Evolutionary conservation across 2,329 filamentous ascomycete species (phyloP).

Genomic region (Neoarthrinium moseri): DNA sequence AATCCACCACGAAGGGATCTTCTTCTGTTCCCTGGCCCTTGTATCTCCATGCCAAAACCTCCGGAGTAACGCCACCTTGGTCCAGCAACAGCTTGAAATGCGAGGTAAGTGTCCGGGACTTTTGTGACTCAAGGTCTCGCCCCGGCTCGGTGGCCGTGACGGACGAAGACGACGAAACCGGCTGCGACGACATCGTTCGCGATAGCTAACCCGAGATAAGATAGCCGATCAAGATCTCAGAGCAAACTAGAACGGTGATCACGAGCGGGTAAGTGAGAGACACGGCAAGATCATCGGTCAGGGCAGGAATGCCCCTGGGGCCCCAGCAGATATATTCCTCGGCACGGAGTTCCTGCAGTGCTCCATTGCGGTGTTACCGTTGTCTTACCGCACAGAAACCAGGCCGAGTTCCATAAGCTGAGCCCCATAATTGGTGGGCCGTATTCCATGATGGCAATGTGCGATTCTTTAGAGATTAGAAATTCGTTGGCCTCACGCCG

Average conservation of each 20-base stretch:
- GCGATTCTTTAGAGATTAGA: neutral
- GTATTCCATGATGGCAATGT: neutral
- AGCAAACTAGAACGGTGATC: neutral
- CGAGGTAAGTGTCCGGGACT: slow-evolving; percentile 29
- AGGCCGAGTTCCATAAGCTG: neutral
- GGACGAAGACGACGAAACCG: slow-evolving; percentile 25
- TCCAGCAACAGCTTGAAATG: slow-evolving; percentile 56
- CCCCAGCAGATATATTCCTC: neutral
- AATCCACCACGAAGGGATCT: slow-evolving; percentile 68
- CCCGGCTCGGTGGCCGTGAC: slow-evolving; percentile 30
- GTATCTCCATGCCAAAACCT: slow-evolving; percentile 56
- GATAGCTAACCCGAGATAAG: neutral
- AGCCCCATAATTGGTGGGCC: neutral
- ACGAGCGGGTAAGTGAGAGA: neutral
- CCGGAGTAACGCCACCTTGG: slow-evolving; percentile 55
- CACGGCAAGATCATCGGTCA: too few species aligned
- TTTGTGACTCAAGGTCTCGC: slow-evolving; percentile 40
- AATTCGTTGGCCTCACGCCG: neutral
- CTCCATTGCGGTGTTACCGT: neutral
- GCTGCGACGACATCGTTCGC: slow-evolving; percentile 17
- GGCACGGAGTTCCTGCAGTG: neutral
- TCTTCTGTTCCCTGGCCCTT: slow-evolving; percentile 62
- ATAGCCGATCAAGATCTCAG: neutral
- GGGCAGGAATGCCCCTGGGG: too few species aligned
- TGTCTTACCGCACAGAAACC: neutral